Conservation (phyloP, 495 filamentous ascomycete species). For the Clohesyomyces aquaticus region DNA sequence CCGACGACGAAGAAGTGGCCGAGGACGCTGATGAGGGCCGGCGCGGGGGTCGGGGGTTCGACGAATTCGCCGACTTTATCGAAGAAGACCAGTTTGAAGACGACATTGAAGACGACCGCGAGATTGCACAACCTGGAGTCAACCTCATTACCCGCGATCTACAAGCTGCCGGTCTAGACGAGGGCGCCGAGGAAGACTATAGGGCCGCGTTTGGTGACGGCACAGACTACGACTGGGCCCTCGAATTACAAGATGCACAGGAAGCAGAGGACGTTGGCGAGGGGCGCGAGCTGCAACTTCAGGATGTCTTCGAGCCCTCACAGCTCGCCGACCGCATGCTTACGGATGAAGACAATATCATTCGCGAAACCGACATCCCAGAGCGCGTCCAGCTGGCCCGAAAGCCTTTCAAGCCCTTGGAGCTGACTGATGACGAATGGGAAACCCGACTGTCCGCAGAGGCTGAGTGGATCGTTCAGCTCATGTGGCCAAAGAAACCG, state of each 20-base stretch:
- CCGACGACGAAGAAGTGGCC: constrained; percentile 82
- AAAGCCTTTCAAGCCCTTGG: constrained; percentile 78
- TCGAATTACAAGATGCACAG: constrained; percentile 75
- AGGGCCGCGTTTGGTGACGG: constrained; percentile 93
- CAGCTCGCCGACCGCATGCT: constrained; percentile 91
- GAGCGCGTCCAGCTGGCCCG: constrained; percentile 93
- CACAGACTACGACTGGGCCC: constrained; percentile 90
- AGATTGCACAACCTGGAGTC: constrained; percentile 72
- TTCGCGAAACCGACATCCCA: constrained; percentile 83
- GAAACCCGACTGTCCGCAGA: constrained; percentile 70
- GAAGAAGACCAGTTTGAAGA: constrained; percentile 86
- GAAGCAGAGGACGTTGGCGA: constrained; percentile 73
- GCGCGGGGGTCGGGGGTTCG: constrained; percentile 56
- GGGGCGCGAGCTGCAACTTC: constrained; percentile 77
- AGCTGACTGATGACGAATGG: constrained; percentile 71
- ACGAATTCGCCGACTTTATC: constrained; percentile 97
- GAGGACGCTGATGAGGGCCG: constrained; percentile 44
- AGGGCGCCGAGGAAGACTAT: constrained; percentile 92
- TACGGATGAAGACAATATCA: constrained; percentile 91
- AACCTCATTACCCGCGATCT: constrained; percentile 69
- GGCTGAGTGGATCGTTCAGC: constrained; percentile 83
- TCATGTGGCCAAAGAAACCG: constrained; percentile 83
- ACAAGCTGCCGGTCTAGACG: constrained; percentile 75
- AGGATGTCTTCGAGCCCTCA: constrained; percentile 96
- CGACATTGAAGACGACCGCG: constrained; percentile 86